Percentiles rank a stretch among this genome's conserved stretches.
Evolutionary conservation across 306 rosid genomes (phyloP).

Genomic region (Rosa rugosa): DNA sequence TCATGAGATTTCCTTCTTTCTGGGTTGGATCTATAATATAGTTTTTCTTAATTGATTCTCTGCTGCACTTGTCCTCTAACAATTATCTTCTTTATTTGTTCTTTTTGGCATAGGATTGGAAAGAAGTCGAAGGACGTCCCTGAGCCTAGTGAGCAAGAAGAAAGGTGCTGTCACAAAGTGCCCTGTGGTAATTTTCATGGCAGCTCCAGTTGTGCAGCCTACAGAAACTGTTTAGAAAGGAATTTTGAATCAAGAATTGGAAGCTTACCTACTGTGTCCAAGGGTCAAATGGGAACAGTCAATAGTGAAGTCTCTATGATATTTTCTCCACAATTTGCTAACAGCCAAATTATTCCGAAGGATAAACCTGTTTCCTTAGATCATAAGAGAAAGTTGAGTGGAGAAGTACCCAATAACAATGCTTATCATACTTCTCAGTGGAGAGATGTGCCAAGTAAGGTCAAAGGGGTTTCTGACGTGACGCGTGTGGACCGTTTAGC

Average conservation of each 20-base stretch:
- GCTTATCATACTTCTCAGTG: constrained; percentile 44
- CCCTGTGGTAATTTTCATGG: constrained; percentile 30
- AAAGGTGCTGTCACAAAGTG: constrained; percentile 36
- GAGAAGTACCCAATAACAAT: constrained; percentile 23
- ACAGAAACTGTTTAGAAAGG: constrained; percentile 26
- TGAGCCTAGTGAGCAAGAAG: constrained; percentile 37
- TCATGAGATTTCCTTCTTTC: background rate
- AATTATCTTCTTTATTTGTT: constrained; percentile 18
- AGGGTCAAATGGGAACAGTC: constrained; percentile 28
- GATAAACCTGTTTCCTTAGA: constrained; percentile 25
- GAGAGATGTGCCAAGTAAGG: constrained; percentile 66
- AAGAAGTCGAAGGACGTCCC: constrained; percentile 19
- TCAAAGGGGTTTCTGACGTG: constrained; percentile 41
- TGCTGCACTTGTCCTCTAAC: constrained; percentile 13
- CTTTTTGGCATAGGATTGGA: constrained; percentile 40
- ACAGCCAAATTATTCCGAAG: constrained; percentile 29
- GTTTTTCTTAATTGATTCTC: background rate
- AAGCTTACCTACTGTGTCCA: constrained; percentile 20
- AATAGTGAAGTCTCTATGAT: constrained; percentile 35
- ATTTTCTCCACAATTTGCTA: constrained; percentile 28
- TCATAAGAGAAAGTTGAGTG: constrained; percentile 32
- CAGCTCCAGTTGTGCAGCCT: constrained; percentile 28
- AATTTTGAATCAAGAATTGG: constrained; percentile 38
- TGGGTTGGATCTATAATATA: constrained; percentile 7
- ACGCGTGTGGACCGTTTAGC: constrained; percentile 29